Evolutionary conservation across 2,329 filamentous ascomycete species (phyloP).

Genomic region (Exophiala oligosperma): DNA sequence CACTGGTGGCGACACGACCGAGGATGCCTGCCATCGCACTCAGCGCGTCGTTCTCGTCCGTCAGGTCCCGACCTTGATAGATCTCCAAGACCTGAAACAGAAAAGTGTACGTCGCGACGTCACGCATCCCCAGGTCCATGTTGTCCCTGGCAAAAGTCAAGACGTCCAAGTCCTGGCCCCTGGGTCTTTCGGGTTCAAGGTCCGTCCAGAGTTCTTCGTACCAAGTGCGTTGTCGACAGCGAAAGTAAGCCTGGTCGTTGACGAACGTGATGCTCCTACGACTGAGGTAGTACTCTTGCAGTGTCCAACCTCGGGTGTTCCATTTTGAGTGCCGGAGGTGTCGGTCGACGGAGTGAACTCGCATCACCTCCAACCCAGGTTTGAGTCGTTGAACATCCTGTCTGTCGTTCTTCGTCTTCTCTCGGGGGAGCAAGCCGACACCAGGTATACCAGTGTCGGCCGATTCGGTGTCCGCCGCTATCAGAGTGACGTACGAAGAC

Average conservation of each 20-base stretch:
- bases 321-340: background rate
- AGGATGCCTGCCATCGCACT: conserved; percentile 1
- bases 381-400: background rate
- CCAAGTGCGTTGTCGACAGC: conserved; percentile 1
- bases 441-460: background rate
- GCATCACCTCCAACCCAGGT: background rate
- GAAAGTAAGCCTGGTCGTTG: background rate
- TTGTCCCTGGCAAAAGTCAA: background rate
- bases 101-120: background rate
- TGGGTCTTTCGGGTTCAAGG: background rate
- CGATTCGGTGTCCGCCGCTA: background rate
- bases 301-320: background rate
- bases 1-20: background rate
- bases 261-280: conserved; percentile 3
- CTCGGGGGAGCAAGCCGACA: background rate
- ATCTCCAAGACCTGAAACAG: conserved; percentile 1
- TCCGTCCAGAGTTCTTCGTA: background rate
- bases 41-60: background rate
- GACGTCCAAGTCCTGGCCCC: background rate
- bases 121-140: background rate
- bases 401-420: background rate
- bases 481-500: conserved; percentile 1
- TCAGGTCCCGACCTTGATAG: background rate
- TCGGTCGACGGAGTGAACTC: background rate
- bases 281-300: conserved; percentile 1